Base-by-base conservation (phyloP, 176 grass and related monocot species). In the Pharus latifolius region DNA sequence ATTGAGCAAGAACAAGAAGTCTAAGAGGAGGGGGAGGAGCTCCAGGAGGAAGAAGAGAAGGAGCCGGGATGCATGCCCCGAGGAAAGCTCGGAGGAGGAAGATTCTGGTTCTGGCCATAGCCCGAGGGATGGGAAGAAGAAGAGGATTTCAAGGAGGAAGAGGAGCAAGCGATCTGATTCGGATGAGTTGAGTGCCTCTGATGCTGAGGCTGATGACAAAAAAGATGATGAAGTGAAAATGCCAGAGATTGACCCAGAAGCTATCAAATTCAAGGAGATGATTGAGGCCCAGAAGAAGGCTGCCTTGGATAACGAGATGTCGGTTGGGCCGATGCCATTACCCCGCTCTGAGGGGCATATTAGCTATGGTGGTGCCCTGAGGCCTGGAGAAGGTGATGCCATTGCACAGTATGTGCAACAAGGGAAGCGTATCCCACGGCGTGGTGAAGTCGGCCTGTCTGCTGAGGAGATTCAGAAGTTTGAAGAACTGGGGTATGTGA, bases 371-470 rank as follows among this genome's bases (percentile, higher is more conserved):
- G 96, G 96, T 56, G 96, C 90, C 10, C 72, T 99, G 29, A 91
- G 96, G 60, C 96, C 96, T 4, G 89, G 95, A 81, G 96, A 99
- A 84, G 96, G 96, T 83, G 96, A 99, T 83, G 96, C 96, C 16
- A 99, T 99, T 42, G 96, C 96, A 10, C 96, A 95, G 73, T 95
- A 99, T 60, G 90, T 95, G 61, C 90, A 99, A 43, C 90, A 99
- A 79, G 96, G 96, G 19, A 99, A 99, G 67, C 90, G 96, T 87
- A 99, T 99, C 65, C 96, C 90, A 20, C 78, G 87, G 17, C 88
- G 90, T 94, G 90, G 96, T 94, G 96, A 99, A 66, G 96, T 95
- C 28, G 96, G 96, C 72, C 72, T 99, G 5, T 95, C 90, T 31
- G 96, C 90, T 8, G 96, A 99, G 1, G 96, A 95, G 75, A 99